These are phyloP conservation scores for Castanea crenata DNA, from an alignment of 306 rosid species.

Conservation along the genomic window DNA sequence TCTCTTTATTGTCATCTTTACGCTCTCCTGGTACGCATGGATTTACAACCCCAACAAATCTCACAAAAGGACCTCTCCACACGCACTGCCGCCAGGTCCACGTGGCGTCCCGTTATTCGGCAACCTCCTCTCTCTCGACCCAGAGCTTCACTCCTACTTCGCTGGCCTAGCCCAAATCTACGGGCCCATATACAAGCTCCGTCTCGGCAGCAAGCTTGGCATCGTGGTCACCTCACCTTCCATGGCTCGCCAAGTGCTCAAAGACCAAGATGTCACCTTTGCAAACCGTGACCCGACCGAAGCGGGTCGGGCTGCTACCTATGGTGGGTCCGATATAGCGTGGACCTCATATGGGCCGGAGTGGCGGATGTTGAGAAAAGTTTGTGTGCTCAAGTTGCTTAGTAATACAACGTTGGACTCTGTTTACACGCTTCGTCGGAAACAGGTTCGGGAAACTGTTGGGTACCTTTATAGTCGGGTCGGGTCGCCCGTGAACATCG, in stretches of 20 bases:
- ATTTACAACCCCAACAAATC: no score
- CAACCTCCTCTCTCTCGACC: slow-evolving; percentile 60
- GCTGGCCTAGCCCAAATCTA: slow-evolving; percentile 36
- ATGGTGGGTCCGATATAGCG: slow-evolving; percentile 57
- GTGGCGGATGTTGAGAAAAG: slow-evolving; percentile 84
- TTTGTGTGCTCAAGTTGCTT: slow-evolving; percentile 57
- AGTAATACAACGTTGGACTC: slow-evolving; percentile 59
- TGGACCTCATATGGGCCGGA: slow-evolving; percentile 76
- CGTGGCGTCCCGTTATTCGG: slow-evolving; percentile 63
- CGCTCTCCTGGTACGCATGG: not conserved
- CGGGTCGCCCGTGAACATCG: slow-evolving; percentile 53
- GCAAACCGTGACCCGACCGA: slow-evolving; percentile 79
- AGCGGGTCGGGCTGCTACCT: slow-evolving; percentile 24
- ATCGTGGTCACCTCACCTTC: slow-evolving; percentile 47
- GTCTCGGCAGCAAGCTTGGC: slow-evolving; percentile 50
- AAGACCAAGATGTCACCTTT: slow-evolving; percentile 57
- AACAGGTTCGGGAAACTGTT: slow-evolving; percentile 49
- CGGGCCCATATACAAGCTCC: slow-evolving; percentile 69
- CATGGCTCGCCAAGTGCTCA: slow-evolving; percentile 53
- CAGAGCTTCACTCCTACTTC: slow-evolving; percentile 78
- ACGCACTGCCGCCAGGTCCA: slow-evolving; percentile 62
- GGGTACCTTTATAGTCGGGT: slow-evolving; percentile 18
- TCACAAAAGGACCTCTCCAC: no score
- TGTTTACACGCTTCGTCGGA: slow-evolving; percentile 55
- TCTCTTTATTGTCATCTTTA: not conserved